Evolutionary conservation across 2,329 filamentous ascomycete genomes (phyloP).

Genomic region (Pestalotiopsis sp.): DNA sequence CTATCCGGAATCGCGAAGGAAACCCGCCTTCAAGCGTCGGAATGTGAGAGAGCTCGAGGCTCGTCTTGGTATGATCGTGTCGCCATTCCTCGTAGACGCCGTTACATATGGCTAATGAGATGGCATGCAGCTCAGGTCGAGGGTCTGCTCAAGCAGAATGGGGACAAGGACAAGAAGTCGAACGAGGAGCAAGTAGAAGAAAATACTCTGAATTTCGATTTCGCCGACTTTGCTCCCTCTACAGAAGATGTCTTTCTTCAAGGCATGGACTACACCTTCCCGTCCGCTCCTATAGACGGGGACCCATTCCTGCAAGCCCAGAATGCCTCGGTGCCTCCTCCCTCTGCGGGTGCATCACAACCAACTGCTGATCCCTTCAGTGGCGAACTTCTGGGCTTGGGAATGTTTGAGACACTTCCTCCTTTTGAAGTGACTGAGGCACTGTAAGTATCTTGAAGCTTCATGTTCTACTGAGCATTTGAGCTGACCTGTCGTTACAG

Average conservation of each 20-base stretch:
- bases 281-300: conserved; percentile 17
- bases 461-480: not conserved
- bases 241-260: conserved; percentile 29
- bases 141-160: conserved; percentile 72
- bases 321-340: conserved; percentile 19
- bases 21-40: conserved; percentile 83
- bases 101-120: not conserved
- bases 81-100: not conserved
- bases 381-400: conserved; percentile 74
- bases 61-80: conserved; percentile 66
- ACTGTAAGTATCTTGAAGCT: conserved; percentile 57
- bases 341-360: conserved; percentile 12
- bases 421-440: conserved; percentile 80
- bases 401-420: conserved; percentile 81
- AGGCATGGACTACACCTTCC: conserved; percentile 27
- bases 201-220: conserved; percentile 25
- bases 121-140: conserved; percentile 73
- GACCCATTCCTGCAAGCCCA: conserved; percentile 21
- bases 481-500: conserved; percentile 40
- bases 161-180: conserved; percentile 35
- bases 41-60: conserved; percentile 92
- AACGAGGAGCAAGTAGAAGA: conserved; percentile 25
- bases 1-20: conserved; percentile 87
- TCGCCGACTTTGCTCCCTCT: conserved; percentile 19
- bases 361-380: conserved; percentile 36